Conservation (phyloP, 164 flowering plant species). For the Litsea cubeba region DNA sequence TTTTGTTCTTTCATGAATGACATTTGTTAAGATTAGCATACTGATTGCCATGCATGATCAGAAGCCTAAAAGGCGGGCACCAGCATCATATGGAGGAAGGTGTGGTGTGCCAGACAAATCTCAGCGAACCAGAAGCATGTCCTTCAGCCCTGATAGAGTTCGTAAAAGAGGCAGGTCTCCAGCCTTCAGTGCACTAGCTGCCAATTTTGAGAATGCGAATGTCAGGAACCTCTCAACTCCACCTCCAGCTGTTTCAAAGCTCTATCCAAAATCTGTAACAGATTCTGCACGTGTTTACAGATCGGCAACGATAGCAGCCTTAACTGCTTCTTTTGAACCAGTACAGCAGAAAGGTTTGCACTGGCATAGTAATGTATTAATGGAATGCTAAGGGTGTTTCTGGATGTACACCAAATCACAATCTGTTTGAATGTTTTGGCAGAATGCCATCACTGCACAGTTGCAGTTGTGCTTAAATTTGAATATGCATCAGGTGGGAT, state of each 20-base stretch:
- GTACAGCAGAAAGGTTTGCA: constrained; percentile 10
- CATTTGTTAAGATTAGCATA: neutral
- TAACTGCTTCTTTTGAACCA: constrained; percentile 61
- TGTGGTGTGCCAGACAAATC: constrained; percentile 82
- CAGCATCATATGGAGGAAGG: constrained; percentile 39
- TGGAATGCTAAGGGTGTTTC: no score
- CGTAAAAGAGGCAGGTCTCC: constrained; percentile 99
- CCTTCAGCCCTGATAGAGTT: constrained; percentile 92
- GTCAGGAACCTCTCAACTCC: constrained; percentile 90
- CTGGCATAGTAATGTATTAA: neutral
- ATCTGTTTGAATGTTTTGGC: no score
- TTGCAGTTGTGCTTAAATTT: no score
- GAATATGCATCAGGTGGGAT: no score
- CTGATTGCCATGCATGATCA: constrained; percentile 18
- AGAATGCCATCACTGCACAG: no score
- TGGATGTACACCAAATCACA: no score
- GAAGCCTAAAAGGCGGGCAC: constrained; percentile 92
- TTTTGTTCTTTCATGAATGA: neutral
- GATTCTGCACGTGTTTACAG: constrained; percentile 47
- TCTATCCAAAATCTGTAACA: constrained; percentile 77
- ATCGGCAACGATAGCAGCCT: constrained; percentile 74
- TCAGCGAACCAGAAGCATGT: constrained; percentile 93
- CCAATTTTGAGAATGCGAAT: constrained; percentile 76
- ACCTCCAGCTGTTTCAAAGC: constrained; percentile 78
- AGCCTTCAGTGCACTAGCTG: constrained; percentile 92